Percentiles rank a stretch among this genome's conserved stretches.
Evolutionary conservation across 2,329 filamentous ascomycete genomes (phyloP).

Genomic region (Coniochaeta sp.): DNA sequence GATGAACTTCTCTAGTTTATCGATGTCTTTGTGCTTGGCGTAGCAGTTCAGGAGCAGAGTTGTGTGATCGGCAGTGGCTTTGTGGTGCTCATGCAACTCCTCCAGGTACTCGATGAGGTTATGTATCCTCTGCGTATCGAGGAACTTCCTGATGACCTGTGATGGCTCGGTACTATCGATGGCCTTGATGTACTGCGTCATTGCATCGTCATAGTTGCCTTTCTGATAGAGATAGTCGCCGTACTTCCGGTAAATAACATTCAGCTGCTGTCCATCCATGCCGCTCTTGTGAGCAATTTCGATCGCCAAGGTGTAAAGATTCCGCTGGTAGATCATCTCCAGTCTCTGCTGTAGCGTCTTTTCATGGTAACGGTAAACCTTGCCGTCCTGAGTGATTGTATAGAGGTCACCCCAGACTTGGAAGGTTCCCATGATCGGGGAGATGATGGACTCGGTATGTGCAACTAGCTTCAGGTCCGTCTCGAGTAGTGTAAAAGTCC

Average conservation of each 20-base stretch:
- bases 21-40: constrained; percentile 93
- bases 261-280: constrained; percentile 73
- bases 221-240: constrained; percentile 94
- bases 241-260: constrained; percentile 86
- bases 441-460: constrained; percentile 78
- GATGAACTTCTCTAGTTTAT: constrained; percentile 94
- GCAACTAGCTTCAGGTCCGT: constrained; percentile 85
- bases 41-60: constrained; percentile 95
- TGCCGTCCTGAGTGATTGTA: constrained; percentile 84
- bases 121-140: constrained; percentile 95
- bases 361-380: constrained; percentile 82
- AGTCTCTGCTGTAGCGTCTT: constrained; percentile 85
- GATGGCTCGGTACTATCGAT: constrained; percentile 96
- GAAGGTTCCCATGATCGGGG: constrained; percentile 73
- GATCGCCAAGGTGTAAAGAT: constrained; percentile 86
- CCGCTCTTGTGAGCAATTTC: constrained; percentile 87
- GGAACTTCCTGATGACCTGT: constrained; percentile 91
- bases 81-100: constrained; percentile 88
- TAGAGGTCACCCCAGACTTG: constrained; percentile 88
- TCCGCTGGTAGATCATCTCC: constrained; percentile 88
- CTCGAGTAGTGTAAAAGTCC: constrained; percentile 86
- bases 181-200: constrained; percentile 94
- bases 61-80: constrained; percentile 90
- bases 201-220: constrained; percentile 94
- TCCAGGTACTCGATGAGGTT: constrained; percentile 97